A percentile compares a stretch with the other conserved stretches of the same genome.
These are phyloP conservation scores for Penicillium lividum DNA, from an alignment of 495 filamentous ascomycete genomes.

Conservation along the genomic window DNA sequence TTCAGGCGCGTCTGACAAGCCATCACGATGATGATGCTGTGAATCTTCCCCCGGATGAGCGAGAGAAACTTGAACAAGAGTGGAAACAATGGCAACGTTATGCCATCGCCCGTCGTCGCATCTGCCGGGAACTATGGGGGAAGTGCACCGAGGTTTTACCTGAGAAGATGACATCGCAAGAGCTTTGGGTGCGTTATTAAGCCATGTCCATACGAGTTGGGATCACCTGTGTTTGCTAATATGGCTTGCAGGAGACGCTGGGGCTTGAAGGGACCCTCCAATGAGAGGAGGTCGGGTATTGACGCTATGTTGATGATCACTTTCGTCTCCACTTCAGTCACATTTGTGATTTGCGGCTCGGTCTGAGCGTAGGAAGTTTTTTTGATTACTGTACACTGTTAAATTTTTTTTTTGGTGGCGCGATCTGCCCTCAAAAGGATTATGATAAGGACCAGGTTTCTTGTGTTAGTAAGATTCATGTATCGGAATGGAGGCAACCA, in stretches of 20 bases:
- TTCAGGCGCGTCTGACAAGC: slow-evolving; percentile 40
- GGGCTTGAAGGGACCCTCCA: slow-evolving; percentile 43
- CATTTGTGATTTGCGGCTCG: slow-evolving; percentile 24
- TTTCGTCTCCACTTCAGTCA: slow-evolving; percentile 20
- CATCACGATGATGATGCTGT: slow-evolving; percentile 34
- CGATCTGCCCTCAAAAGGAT: too few relatives aligned
- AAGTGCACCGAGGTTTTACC: slow-evolving; percentile 49
- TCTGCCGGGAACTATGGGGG: slow-evolving; percentile 55
- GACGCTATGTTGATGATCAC: slow-evolving; percentile 23
- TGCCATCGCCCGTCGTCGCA: slow-evolving; percentile 46
- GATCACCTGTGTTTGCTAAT: slow-evolving; percentile 13
- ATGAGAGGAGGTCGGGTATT: slow-evolving; percentile 22
- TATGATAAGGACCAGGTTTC: too few relatives aligned
- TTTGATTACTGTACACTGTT: too few relatives aligned
- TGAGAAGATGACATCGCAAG: slow-evolving; percentile 43
- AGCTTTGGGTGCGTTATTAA: slow-evolving; percentile 52
- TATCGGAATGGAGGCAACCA: slow-evolving; percentile 27
- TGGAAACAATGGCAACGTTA: slow-evolving; percentile 54
- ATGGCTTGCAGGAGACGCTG: slow-evolving; percentile 39
- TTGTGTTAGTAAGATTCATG: neutral
- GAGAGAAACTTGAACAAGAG: slow-evolving; percentile 47
- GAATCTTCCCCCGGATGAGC: slow-evolving; percentile 48
- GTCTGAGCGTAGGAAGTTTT: slow-evolving; percentile 5
- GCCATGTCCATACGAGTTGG: neutral
- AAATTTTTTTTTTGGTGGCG: too few relatives aligned